phyloP scores from a whole-genome alignment of 176 grass and related monocot genomes.

The Phoenix dactylifera region DNA sequence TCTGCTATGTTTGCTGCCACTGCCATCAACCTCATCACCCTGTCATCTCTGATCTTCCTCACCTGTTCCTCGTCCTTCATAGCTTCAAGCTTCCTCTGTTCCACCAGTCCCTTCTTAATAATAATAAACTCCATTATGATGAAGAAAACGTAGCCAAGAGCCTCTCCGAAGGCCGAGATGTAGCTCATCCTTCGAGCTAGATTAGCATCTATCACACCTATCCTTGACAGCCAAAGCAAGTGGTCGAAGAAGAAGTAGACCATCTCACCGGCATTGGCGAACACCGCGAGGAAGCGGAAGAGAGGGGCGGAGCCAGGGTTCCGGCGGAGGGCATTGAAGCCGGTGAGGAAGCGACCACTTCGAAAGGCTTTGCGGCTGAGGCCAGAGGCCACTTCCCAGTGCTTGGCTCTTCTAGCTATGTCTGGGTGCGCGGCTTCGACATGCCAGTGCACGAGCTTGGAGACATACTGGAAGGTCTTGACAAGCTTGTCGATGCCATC shows the following conservation, averaged over 20 bases:
- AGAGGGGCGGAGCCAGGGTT: constrained; percentile 27
- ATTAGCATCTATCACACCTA: constrained; percentile 42
- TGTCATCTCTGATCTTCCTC: constrained; percentile 41
- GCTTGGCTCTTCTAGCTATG: constrained; percentile 63
- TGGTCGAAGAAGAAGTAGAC: constrained; percentile 99
- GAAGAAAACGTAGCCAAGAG: constrained; percentile 78
- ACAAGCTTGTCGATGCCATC: constrained; percentile 99
- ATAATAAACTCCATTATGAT: constrained; percentile 67
- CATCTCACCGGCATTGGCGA: constrained; percentile 98
- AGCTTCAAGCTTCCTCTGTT: constrained; percentile 27
- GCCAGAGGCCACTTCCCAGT: constrained; percentile 83
- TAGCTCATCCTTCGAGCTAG: constrained; percentile 49
- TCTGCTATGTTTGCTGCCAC: constrained; percentile 77
- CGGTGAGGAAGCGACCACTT: constrained; percentile 65
- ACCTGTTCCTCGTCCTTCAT: constrained; percentile 19
- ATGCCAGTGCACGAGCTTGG: constrained; percentile 80
- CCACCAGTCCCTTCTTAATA: constrained; percentile 58
- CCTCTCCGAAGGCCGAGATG: constrained; percentile 78
- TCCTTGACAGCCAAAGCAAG: constrained; percentile 75
- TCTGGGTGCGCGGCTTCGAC: constrained; percentile 34
- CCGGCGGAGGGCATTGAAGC: constrained; percentile 66
- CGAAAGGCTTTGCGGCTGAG: constrained; percentile 97
- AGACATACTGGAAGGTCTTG: constrained; percentile 98
- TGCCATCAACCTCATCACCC: constrained; percentile 95
- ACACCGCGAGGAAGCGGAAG: constrained; percentile 45